These are phyloP conservation scores for Moricandia moricandioides DNA, from an alignment of 345 rosid genomes.

Conservation along the genomic window DNA sequence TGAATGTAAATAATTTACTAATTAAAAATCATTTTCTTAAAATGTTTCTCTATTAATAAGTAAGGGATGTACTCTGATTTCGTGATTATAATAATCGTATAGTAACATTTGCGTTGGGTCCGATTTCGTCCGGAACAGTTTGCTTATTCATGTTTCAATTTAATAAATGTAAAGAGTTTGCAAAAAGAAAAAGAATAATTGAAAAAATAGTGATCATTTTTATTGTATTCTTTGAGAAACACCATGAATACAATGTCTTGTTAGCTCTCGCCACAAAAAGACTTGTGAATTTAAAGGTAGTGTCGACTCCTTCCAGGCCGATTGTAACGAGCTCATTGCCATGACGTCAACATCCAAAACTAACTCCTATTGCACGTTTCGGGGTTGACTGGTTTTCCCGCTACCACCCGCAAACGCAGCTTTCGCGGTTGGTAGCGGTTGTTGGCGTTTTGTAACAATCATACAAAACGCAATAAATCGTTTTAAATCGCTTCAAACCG, in stretches of 20 bases:
- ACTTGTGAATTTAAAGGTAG: background rate
- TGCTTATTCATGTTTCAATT: background rate
- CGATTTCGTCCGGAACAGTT: background rate
- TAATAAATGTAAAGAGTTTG: no score
- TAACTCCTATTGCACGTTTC: background rate
- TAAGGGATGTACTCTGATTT: no score
- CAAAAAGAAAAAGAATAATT: background rate
- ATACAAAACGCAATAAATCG: no score
- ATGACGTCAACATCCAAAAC: background rate
- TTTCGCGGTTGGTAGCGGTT: no score
- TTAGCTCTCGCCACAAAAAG: background rate
- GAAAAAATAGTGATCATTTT: background rate
- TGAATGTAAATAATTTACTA: no score
- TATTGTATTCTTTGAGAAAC: background rate
- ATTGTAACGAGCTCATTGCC: background rate
- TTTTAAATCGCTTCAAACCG: no score
- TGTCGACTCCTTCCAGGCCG: background rate
- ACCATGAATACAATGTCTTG: background rate
- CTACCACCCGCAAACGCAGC: no score
- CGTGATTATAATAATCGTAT: slow-evolving; percentile 22
- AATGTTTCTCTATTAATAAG: no score
- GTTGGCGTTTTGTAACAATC: no score
- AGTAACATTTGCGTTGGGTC: background rate
- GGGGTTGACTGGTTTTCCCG: no score
- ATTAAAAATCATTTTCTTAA: no score